Percentiles rank a stretch among this genome's conserved stretches.
Evolutionary conservation across 352 stramenopile species (phyloP).

Genomic region (Phytophthora pluvialis): DNA sequence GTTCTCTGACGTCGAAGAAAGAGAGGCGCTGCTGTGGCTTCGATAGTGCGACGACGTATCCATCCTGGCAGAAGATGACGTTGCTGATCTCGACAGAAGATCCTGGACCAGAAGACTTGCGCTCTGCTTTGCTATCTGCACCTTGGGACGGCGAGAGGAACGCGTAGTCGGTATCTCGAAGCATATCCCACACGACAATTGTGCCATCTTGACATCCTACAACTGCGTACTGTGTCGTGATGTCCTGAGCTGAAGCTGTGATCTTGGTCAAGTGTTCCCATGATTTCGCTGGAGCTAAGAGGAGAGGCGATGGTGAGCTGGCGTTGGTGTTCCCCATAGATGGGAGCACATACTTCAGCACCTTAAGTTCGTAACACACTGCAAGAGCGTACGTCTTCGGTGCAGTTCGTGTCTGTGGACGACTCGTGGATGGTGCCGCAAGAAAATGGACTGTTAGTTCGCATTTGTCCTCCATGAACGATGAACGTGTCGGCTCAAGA

Average conservation of each 20-base stretch:
- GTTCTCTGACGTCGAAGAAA: constrained; percentile 54
- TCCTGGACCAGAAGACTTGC: neutral
- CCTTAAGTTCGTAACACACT: constrained; percentile 39
- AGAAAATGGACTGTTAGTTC: constrained; percentile 33
- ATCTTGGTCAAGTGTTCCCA: constrained; percentile 54
- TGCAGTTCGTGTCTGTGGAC: neutral
- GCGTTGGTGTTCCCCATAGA: neutral
- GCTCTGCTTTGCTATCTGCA: neutral
- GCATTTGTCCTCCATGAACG: constrained; percentile 2
- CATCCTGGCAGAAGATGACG: constrained; percentile 30
- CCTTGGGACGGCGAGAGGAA: constrained; percentile 28
- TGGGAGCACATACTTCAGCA: constrained; percentile 45
- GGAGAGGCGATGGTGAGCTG: neutral
- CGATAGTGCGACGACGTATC: constrained; percentile 48
- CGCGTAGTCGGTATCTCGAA: constrained; percentile 49
- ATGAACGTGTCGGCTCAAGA: constrained; percentile 15
- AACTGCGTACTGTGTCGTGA: constrained; percentile 55
- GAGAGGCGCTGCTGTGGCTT: constrained; percentile 39
- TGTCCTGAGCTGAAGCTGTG: constrained; percentile 42
- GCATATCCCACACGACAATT: constrained; percentile 58
- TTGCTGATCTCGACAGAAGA: constrained; percentile 4
- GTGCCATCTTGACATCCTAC: constrained; percentile 56
- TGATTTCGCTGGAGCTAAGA: constrained; percentile 18
- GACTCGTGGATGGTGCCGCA: constrained; percentile 16
- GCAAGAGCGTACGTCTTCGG: constrained; percentile 41